Conservation (phyloP, 2,329 filamentous ascomycete species). For the Aspergillus pseudoviridinutans region DNA sequence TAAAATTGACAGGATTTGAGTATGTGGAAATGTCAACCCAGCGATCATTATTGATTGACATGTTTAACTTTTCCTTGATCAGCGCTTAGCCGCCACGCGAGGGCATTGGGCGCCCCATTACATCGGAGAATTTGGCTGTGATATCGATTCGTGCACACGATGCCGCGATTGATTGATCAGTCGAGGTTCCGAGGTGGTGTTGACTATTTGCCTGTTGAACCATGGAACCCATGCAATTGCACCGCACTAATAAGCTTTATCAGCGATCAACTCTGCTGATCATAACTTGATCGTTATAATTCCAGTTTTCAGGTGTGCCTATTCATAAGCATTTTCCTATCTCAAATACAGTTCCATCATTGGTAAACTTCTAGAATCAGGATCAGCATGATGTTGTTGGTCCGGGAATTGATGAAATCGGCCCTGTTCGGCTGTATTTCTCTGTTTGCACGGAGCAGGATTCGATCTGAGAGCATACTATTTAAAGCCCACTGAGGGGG, state of each 20-base stretch:
- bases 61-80: background rate
- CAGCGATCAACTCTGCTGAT: conserved; percentile 7
- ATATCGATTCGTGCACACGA: background rate
- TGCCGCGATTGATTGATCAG: conserved; percentile 6
- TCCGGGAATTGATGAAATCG: background rate
- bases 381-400: no score
- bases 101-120: background rate
- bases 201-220: background rate
- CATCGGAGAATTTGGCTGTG: conserved; percentile 1
- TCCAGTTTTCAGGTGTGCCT: background rate
- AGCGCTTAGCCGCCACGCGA: background rate
- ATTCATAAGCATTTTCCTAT: background rate
- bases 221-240: conserved; percentile 8
- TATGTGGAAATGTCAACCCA: background rate
- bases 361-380: background rate
- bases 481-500: background rate
- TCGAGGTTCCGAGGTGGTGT: conserved; percentile 3
- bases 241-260: conserved; percentile 15
- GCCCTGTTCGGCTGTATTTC: no score
- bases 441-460: background rate
- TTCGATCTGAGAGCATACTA: background rate
- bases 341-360: background rate
- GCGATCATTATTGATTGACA: background rate
- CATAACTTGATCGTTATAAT: conserved; percentile 9
- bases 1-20: background rate